These are phyloP conservation scores for Helotiales sp. DNA, from an alignment of 2,329 filamentous ascomycete genomes.

Conservation along the genomic window DNA sequence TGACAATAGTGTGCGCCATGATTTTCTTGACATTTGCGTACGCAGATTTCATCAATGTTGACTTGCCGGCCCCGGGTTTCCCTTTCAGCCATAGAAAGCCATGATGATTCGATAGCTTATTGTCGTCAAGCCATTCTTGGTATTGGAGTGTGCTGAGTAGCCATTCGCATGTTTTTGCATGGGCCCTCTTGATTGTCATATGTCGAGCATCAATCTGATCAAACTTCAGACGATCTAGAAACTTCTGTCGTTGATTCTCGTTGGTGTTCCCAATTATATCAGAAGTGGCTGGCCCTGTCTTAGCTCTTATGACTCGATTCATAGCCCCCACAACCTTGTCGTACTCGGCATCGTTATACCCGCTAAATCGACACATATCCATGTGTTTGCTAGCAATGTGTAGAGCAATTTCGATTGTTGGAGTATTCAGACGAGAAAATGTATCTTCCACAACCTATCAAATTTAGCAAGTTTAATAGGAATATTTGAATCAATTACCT, in stretches of 20 bases:
- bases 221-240: constrained; percentile 39
- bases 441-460: constrained; percentile 15
- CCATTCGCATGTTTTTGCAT: constrained; percentile 43
- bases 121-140: constrained; percentile 38
- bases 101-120: constrained; percentile 31
- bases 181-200: constrained; percentile 37
- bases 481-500: neutral
- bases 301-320: neutral
- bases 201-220: constrained; percentile 39
- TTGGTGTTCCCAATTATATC: no score
- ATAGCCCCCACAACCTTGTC: constrained; percentile 16
- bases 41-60: constrained; percentile 40
- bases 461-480: neutral
- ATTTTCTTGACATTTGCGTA: neutral
- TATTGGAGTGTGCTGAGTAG: constrained; percentile 31
- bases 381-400: constrained; percentile 14
- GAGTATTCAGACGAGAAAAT: constrained; percentile 12
- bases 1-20: constrained; percentile 15
- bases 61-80: constrained; percentile 48
- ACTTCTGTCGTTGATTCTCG: constrained; percentile 5
- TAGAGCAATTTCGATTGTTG: constrained; percentile 7
- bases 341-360: constrained; percentile 13
- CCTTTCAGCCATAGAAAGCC: constrained; percentile 50
- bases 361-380: constrained; percentile 18
- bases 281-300: no score